phyloP scores from a whole-genome alignment of 75 land plant genomes.

The Adiantum capillusveneris region DNA sequence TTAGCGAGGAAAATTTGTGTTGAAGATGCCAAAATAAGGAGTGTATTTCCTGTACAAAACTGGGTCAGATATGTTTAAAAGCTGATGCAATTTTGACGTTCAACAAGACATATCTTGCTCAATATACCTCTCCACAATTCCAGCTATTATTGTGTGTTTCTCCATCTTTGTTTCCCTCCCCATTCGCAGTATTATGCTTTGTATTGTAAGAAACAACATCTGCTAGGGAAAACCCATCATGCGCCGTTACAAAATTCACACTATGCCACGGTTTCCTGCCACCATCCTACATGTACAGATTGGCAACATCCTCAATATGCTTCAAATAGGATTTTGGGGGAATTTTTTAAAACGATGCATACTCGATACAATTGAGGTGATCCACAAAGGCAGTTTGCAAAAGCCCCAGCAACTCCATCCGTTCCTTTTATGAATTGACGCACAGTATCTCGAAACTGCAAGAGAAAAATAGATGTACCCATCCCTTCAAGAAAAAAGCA shows the following conservation, averaged over 20 bases:
- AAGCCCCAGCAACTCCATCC: slow-evolving; percentile 87
- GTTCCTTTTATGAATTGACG: slow-evolving; percentile 94
- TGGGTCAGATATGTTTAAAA: too few species aligned
- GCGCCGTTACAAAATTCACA: slow-evolving; percentile 90
- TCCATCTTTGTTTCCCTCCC: slow-evolving; percentile 90
- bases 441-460: slow-evolving; percentile 89
- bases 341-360: not conserved
- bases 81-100: too few species aligned
- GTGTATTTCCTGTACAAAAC: too few species aligned
- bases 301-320: not conserved
- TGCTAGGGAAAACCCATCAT: slow-evolving; percentile 93
- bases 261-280: slow-evolving; percentile 98
- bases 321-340: not conserved
- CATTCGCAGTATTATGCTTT: slow-evolving; percentile 84
- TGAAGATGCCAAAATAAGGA: too few species aligned
- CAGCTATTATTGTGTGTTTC: slow-evolving; percentile 94
- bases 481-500: not conserved
- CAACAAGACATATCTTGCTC: too few species aligned
- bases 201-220: slow-evolving; percentile 86
- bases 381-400: slow-evolving; percentile 96
- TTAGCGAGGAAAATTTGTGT: too few species aligned
- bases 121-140: slow-evolving; percentile 94
- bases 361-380: slow-evolving; percentile 93
- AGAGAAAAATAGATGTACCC: too few species aligned
- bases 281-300: slow-evolving; percentile 45